Evolutionary conservation across 2,329 filamentous ascomycete species (phyloP), one percentile per base, ranked within the genome.

Genomic region (Pestalotiopsis sp.): DNA sequence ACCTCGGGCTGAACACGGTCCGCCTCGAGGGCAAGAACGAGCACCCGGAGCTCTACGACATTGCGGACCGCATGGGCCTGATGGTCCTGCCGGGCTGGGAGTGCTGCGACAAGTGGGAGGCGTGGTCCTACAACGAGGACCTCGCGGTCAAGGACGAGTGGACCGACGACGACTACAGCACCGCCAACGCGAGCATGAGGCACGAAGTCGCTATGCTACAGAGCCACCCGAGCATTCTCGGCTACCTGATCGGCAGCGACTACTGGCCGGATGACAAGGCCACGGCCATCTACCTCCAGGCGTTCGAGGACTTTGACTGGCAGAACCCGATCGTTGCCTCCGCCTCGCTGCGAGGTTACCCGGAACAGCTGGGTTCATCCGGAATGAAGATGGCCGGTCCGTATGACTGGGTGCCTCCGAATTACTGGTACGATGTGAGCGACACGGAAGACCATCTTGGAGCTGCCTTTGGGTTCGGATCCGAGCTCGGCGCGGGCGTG

Each of bases 101-200:
- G 70, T 91, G 89, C 76, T 91, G 89, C 75, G 87, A 91, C 72
- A 91, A 91, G 74, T 91, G 89, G 89, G 89, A 91, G 73, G 86
- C 84, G 0, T 91, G 88, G 88, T 76, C 73, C 63, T 90, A 90
- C 75, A 91, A 91, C 72, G 76, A 85, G 13, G 85, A 91, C 62
- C 71, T 85, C 6, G 70, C 78, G 7, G 72, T 82, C 27, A 76
- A 81, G 61, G 78, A 80, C 0, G 72, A 77, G 2, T 91, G 88
- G 87, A 78, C 76, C 0, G 82, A 86, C 0, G 72, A 76, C 2
- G 89, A 91, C 76, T 91, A 91, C 74, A 71, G 68, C 1, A 86
- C 84, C 27, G 89, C 87, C 5, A 84, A 84, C 36, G 77, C 78
- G 0, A 86, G 85, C 63, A 89, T 91, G 84, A 78, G 81, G 0